Conservation (phyloP, 2,329 filamentous ascomycete species). For the Lachnellula occidentalis region DNA sequence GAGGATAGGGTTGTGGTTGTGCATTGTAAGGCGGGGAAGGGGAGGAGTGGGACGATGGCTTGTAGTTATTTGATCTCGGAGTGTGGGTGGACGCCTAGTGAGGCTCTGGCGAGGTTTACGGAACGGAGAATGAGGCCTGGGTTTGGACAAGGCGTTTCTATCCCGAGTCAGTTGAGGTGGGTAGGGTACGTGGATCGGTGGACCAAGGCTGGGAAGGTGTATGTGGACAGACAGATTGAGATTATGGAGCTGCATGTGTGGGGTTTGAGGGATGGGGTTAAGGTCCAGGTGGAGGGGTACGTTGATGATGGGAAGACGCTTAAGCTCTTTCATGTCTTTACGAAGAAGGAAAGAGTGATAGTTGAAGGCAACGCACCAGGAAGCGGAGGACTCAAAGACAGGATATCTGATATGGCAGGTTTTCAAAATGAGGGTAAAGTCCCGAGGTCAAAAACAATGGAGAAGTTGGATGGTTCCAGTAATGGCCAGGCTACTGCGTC, state of each 20-base stretch:
- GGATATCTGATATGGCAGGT: conserved; percentile 49
- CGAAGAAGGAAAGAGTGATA: conserved; percentile 62
- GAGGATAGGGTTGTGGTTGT: conserved; percentile 70
- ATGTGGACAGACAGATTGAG: conserved; percentile 77
- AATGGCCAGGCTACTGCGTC: not conserved
- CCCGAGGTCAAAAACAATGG: conserved; percentile 11
- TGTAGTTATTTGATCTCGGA: conserved; percentile 90
- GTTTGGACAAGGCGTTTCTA: conserved; percentile 86
- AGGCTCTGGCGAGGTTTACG: conserved; percentile 66
- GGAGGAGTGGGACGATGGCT: conserved; percentile 79
- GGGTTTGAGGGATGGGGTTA: conserved; percentile 83
- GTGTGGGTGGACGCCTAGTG: conserved; percentile 62
- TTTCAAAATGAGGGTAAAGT: conserved; percentile 24
- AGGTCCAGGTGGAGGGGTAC: conserved; percentile 78
- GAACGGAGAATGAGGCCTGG: conserved; percentile 81
- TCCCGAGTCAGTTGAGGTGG: conserved; percentile 86
- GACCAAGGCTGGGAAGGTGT: conserved; percentile 68
- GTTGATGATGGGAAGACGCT: conserved; percentile 87
- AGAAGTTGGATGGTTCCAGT: conserved; percentile 8
- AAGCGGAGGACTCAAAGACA: conserved; percentile 43
- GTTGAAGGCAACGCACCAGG: conserved; percentile 53
- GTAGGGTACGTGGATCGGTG: conserved; percentile 85
- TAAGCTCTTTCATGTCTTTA: conserved; percentile 76
- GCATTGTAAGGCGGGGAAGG: conserved; percentile 97
- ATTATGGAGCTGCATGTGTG: conserved; percentile 85